Evolutionary conservation across 768 basidiomycete genomes (phyloP).

Genomic region (Favolaschia claudopus): DNA sequence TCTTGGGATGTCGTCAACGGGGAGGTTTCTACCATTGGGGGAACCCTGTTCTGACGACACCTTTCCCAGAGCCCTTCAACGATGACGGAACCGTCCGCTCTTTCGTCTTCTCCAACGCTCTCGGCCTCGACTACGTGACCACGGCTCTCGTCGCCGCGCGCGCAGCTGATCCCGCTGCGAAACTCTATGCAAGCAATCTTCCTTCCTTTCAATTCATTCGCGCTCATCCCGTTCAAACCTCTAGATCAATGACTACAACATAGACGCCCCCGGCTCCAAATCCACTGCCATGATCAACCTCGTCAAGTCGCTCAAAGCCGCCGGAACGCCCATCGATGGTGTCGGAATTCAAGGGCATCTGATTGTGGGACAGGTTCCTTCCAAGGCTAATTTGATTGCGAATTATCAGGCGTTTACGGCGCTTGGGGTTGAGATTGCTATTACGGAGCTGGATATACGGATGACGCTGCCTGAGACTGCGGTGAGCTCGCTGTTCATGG

Average conservation of each 20-base stretch:
- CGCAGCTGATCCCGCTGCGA: conserved; percentile 51
- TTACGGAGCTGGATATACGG: conserved; percentile 74
- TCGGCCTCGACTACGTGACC: conserved; percentile 45
- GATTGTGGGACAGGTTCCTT: conserved; percentile 63
- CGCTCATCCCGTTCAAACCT: too few relatives aligned
- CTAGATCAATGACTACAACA: conserved; percentile 40
- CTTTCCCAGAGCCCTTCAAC: conserved; percentile 50
- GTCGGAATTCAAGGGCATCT: conserved; percentile 69
- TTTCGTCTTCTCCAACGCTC: conserved; percentile 51
- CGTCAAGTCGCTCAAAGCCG: conserved; percentile 45
- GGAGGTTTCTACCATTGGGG: background rate
- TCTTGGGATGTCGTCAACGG: conserved; percentile 51
- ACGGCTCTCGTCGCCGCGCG: conserved; percentile 53
- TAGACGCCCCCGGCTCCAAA: conserved; percentile 44
- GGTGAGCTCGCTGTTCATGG: too few relatives aligned
- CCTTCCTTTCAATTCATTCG: background rate
- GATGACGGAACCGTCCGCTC: conserved; percentile 56
- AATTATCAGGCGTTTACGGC: conserved; percentile 61
- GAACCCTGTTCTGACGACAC: background rate
- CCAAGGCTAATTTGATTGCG: conserved; percentile 45
- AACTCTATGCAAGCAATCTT: conserved; percentile 47
- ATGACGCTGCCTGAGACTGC: conserved; percentile 61
- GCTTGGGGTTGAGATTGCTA: conserved; percentile 71
- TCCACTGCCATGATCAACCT: conserved; percentile 52
- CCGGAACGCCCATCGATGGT: conserved; percentile 53